phyloP scores from a whole-genome alignment of 176 grass and related monocot species.

The Stipa capillata region DNA sequence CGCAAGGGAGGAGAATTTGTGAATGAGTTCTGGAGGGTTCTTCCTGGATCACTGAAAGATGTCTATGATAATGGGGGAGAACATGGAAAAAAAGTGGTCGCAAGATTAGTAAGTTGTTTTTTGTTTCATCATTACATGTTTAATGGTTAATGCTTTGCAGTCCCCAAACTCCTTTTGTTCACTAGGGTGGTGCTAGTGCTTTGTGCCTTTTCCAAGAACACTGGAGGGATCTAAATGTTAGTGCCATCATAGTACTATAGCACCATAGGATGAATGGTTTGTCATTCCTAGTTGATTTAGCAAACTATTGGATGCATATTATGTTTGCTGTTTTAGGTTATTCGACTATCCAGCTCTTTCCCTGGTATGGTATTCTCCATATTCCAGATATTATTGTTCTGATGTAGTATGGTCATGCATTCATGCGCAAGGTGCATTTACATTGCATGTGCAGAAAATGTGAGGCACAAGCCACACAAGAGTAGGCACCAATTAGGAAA shows the following conservation, averaged over 20 bases:
- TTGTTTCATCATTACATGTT: constrained; percentile 1
- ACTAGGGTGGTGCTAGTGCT: not conserved
- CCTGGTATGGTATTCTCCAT: not conserved
- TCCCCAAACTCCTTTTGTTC: not conserved
- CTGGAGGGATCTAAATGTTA: not conserved
- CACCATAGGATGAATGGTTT: not conserved
- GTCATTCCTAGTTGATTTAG: constrained; percentile 8
- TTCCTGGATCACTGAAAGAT: constrained; percentile 69
- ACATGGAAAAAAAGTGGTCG: constrained; percentile 74
- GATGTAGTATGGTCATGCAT: not conserved
- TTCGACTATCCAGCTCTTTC: not conserved
- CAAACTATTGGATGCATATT: not conserved
- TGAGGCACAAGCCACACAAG: not conserved
- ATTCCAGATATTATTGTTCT: not conserved
- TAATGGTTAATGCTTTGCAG: constrained; percentile 30
- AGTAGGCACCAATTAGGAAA: not conserved
- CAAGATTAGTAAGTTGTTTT: constrained; percentile 68
- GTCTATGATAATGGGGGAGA: constrained; percentile 70
- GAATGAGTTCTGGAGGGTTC: constrained; percentile 99
- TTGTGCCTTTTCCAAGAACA: not conserved
- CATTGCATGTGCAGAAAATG: not conserved
- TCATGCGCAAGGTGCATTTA: not conserved
- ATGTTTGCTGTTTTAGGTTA: constrained; percentile 7
- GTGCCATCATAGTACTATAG: not conserved
- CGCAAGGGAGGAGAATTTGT: constrained; percentile 90